Evolutionary conservation across 2,329 filamentous ascomycete species (phyloP).

Genomic region (Balansia obtecta): DNA sequence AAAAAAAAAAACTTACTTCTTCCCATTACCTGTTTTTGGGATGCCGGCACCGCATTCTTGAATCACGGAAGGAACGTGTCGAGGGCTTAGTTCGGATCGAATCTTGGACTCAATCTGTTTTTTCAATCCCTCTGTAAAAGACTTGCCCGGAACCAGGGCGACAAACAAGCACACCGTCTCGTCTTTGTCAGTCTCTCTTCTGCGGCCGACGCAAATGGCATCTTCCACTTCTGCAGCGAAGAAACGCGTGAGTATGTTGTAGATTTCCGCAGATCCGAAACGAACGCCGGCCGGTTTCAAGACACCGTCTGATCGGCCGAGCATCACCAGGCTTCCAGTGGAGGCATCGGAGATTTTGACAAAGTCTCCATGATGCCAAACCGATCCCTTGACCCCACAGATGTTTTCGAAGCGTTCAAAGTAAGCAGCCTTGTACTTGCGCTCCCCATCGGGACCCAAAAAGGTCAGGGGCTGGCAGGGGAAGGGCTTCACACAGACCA

Average conservation of each 20-base stretch:
- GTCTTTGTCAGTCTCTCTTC: constrained; percentile 59
- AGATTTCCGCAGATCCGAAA: constrained; percentile 91
- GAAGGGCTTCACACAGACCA: constrained; percentile 79
- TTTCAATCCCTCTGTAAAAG: constrained; percentile 48
- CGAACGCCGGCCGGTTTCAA: constrained; percentile 85
- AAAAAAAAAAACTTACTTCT: constrained; percentile 71
- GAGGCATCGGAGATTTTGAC: constrained; percentile 51
- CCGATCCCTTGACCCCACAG: constrained; percentile 25
- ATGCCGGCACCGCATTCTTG: constrained; percentile 72
- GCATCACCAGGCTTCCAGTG: constrained; percentile 76
- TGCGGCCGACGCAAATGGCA: constrained; percentile 73
- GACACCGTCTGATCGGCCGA: constrained; percentile 84
- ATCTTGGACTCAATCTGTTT: constrained; percentile 54
- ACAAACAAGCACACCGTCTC: constrained; percentile 85
- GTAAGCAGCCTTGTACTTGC: constrained; percentile 74
- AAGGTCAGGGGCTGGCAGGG: constrained; percentile 86
- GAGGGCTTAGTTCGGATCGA: constrained; percentile 66
- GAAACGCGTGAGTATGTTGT: constrained; percentile 79
- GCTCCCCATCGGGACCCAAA: constrained; percentile 52
- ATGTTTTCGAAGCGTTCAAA: constrained; percentile 64
- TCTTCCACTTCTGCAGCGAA: constrained; percentile 72
- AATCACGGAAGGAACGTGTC: constrained; percentile 78
- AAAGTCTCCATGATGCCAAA: constrained; percentile 96
- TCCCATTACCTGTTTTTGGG: constrained; percentile 85
- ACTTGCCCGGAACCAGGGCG: constrained; percentile 51